Evolutionary conservation across 2,329 filamentous ascomycete genomes (phyloP).

Genomic region (Sclerotinia minor): DNA sequence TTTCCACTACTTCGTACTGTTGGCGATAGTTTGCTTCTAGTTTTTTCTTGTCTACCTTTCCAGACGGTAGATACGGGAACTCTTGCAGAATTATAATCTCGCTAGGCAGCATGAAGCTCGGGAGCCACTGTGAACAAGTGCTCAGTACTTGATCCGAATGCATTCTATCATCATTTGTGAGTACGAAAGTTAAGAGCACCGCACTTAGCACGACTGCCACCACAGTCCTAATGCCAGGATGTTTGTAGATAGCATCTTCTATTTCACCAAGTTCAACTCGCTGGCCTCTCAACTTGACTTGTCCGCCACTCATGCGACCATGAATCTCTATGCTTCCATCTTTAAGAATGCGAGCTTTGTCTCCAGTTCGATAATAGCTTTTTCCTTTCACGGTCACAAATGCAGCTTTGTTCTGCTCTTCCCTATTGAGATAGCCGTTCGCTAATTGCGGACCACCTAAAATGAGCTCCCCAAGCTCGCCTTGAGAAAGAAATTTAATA

Average conservation of each 20-base stretch:
- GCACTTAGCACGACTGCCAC: conserved; percentile 67
- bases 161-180: conserved; percentile 45
- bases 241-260: conserved; percentile 66
- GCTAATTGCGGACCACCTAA: conserved; percentile 81
- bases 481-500: conserved; percentile 37
- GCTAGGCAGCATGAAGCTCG: conserved; percentile 78
- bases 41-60: conserved; percentile 73
- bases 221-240: conserved; percentile 62
- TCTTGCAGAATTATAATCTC: conserved; percentile 64
- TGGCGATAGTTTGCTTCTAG: conserved; percentile 58
- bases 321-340: conserved; percentile 78
- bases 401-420: conserved; percentile 68
- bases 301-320: conserved; percentile 75
- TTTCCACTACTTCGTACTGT: conserved; percentile 27
- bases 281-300: conserved; percentile 85
- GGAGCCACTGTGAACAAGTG: conserved; percentile 73
- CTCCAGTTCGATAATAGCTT: conserved; percentile 78
- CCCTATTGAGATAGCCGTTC: conserved; percentile 76
- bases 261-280: conserved; percentile 78
- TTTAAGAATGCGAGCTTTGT: conserved; percentile 69
- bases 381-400: conserved; percentile 69
- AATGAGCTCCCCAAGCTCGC: conserved; percentile 62
- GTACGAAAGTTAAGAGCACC: conserved; percentile 67
- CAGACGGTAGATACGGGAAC: conserved; percentile 77
- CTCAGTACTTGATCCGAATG: conserved; percentile 51